A percentile compares a stretch with the other conserved stretches of the same genome.
Conservation (phyloP, 2,329 filamentous ascomycete genomes). For the Ophiobolus disseminans region DNA sequence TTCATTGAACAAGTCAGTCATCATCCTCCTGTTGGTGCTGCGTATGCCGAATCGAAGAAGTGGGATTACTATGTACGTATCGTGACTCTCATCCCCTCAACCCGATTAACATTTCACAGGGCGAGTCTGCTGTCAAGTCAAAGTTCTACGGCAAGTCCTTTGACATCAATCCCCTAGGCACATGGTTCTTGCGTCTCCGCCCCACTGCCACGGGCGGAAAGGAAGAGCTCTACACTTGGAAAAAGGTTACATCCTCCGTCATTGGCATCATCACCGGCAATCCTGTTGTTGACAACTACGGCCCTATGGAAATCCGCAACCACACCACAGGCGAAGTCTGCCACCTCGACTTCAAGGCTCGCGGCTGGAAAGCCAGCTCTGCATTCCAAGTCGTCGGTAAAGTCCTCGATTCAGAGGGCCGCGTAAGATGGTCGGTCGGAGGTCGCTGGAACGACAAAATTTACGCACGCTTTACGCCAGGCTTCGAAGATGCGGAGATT, state of each 20-base stretch:
- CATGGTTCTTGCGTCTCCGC: constrained; percentile 91
- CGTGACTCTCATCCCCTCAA: background rate
- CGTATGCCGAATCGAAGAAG: constrained; percentile 87
- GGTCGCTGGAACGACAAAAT: constrained; percentile 98
- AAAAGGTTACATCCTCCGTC: constrained; percentile 97
- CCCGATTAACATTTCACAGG: constrained; percentile 56
- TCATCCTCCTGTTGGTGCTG: constrained; percentile 92
- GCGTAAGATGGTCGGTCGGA: constrained; percentile 85
- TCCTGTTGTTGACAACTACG: constrained; percentile 97
- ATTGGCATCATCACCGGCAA: constrained; percentile 97
- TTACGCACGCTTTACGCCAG: constrained; percentile 90
- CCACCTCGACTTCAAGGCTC: constrained; percentile 87
- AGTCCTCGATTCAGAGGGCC: constrained; percentile 79
- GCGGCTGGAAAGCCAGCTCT: constrained; percentile 93
- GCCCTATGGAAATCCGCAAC: constrained; percentile 96
- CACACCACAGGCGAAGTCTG: constrained; percentile 95
- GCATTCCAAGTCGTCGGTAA: constrained; percentile 90
- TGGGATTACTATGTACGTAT: constrained; percentile 84
- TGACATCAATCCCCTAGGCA: constrained; percentile 93
- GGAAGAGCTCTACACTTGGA: constrained; percentile 95
- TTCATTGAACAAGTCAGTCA: constrained; percentile 99
- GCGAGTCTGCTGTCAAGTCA: constrained; percentile 91
- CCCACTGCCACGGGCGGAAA: constrained; percentile 70
- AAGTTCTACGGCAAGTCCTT: constrained; percentile 99
- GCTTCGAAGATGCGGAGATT: constrained; percentile 77